Percentiles rank a stretch among this genome's conserved stretches.
Evolutionary conservation across 345 rosid genomes (phyloP).

Genomic region (Erysimum cheiranthoides): DNA sequence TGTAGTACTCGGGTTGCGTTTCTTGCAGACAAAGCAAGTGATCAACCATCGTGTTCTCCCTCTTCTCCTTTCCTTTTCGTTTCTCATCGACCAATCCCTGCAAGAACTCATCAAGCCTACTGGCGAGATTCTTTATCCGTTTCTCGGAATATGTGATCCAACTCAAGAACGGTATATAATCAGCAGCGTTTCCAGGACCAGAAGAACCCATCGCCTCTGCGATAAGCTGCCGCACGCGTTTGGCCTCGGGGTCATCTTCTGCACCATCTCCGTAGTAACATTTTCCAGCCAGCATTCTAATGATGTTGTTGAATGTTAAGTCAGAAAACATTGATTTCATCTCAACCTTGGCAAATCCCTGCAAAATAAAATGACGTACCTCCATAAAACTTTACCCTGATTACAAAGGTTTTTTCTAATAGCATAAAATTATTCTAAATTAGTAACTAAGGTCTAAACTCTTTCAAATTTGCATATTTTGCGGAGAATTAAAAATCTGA

Average conservation of each 20-base stretch:
- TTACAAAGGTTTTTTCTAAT: no score
- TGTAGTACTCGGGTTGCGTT: constrained; percentile 53
- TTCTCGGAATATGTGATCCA: constrained; percentile 48
- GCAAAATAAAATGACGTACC: neutral
- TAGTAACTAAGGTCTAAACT: neutral
- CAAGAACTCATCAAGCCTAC: constrained; percentile 48
- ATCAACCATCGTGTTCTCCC: constrained; percentile 48
- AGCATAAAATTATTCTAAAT: neutral
- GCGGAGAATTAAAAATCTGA: neutral
- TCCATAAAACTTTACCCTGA: no score
- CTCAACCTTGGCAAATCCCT: constrained; percentile 48
- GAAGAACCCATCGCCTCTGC: constrained; percentile 26
- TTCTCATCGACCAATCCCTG: constrained; percentile 58
- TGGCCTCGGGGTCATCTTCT: constrained; percentile 44
- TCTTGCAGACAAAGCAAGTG: constrained; percentile 59
- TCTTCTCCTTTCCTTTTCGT: constrained; percentile 31
- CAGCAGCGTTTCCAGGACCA: constrained; percentile 46
- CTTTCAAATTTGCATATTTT: neutral
- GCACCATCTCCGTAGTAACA: constrained; percentile 54
- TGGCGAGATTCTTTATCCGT: constrained; percentile 26
- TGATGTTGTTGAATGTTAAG: constrained; percentile 48
- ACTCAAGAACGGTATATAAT: constrained; percentile 51
- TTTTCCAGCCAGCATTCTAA: constrained; percentile 55
- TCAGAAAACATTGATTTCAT: constrained; percentile 46
- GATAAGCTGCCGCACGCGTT: constrained; percentile 44